These are phyloP conservation scores for Taiozyma onychis DNA, from an alignment of 1,139 yeast species.

Conservation along the genomic window DNA sequence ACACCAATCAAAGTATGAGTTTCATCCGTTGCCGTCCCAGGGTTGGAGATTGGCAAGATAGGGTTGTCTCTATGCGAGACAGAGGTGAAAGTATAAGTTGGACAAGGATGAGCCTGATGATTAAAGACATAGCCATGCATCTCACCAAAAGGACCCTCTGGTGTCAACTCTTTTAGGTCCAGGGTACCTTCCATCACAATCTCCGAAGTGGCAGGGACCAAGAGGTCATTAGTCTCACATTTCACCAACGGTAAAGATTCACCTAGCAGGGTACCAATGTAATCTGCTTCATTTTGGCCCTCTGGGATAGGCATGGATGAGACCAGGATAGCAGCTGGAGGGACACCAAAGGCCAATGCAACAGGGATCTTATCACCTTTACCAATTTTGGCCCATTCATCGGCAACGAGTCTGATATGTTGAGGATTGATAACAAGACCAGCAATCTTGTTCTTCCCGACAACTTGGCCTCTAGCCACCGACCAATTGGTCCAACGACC, in stretches of 20 bases:
- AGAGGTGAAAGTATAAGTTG: constrained; percentile 18
- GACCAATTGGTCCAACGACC: constrained; percentile 24
- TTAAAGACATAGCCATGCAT: constrained; percentile 23
- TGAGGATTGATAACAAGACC: constrained; percentile 23
- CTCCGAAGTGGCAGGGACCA: constrained; percentile 22
- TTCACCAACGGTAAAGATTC: constrained; percentile 19
- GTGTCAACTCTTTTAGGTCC: constrained; percentile 9
- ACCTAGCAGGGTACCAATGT: constrained; percentile 21
- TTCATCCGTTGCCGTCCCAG: constrained; percentile 22
- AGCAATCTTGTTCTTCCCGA: constrained; percentile 16
- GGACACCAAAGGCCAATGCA: constrained; percentile 23
- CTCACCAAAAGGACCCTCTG: constrained; percentile 24
- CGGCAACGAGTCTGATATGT: constrained; percentile 21
- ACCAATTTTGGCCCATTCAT: constrained; percentile 15
- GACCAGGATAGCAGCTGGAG: constrained; percentile 23
- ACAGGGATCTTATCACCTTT: constrained; percentile 13
- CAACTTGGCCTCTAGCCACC: constrained; percentile 22
- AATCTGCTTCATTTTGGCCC: constrained; percentile 20
- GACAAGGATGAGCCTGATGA: constrained; percentile 19
- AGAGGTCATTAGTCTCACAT: constrained; percentile 17
- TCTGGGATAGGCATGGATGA: constrained; percentile 24
- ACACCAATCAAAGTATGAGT: constrained; percentile 24
- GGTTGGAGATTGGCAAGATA: constrained; percentile 22
- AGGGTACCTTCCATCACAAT: constrained; percentile 23
- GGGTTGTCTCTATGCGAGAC: constrained; percentile 21